Conservation (phyloP, 345 rosid genomes). For the Eutrema heterophyllum region DNA sequence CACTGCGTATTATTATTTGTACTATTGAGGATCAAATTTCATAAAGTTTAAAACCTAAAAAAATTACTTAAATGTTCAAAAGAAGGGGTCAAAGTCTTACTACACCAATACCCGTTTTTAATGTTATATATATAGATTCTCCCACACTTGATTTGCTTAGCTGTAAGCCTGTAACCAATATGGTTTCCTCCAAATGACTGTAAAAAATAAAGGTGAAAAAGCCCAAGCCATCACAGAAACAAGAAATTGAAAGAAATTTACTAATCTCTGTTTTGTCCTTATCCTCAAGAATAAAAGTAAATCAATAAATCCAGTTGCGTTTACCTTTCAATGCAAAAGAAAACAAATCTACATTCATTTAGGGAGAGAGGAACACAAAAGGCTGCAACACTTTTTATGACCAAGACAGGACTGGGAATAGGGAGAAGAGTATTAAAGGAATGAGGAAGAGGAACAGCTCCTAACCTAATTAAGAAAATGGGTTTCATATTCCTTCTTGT, state of each 20-base stretch:
- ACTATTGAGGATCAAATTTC: slow-evolving; percentile 30
- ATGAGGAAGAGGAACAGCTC: slow-evolving; percentile 37
- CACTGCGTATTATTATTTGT: slow-evolving; percentile 32
- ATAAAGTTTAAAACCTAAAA: slow-evolving; percentile 7
- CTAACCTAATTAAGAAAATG: slow-evolving; percentile 35
- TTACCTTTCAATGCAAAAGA: slow-evolving; percentile 11
- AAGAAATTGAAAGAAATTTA: neutral
- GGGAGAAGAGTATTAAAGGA: slow-evolving; percentile 35
- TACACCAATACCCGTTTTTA: slow-evolving; percentile 9
- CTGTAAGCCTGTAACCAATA: slow-evolving; percentile 21
- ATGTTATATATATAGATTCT: slow-evolving; percentile 12
- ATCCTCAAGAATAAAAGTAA: slow-evolving; percentile 10
- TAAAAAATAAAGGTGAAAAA: neutral
- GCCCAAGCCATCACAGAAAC: neutral
- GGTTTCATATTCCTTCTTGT: slow-evolving; percentile 30
- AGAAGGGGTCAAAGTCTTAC: slow-evolving; percentile 18
- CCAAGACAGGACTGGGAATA: slow-evolving; percentile 31
- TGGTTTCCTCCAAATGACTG: neutral
- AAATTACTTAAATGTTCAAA: slow-evolving; percentile 19
- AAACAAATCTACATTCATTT: neutral
- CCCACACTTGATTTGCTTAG: slow-evolving; percentile 21
- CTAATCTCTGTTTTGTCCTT: slow-evolving; percentile 19
- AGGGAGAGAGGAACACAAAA: slow-evolving; percentile 21
- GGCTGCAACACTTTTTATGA: slow-evolving; percentile 38
- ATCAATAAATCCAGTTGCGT: neutral